phyloP scores from a whole-genome alignment of 169 alveolate genomes.

The Cryptosporidium felis region DNA sequence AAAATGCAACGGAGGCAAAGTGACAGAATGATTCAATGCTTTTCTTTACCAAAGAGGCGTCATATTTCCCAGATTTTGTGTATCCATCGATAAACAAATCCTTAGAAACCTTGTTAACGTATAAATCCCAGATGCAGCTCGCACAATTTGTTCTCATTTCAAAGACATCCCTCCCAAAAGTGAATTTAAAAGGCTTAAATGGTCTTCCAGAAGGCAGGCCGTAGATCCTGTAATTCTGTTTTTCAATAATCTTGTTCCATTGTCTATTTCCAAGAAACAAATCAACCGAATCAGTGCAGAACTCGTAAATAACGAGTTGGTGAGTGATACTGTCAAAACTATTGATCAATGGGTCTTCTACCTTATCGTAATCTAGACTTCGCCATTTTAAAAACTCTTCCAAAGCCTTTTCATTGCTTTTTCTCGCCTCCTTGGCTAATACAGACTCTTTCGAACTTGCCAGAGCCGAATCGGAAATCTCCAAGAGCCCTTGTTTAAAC shows the following conservation, averaged over 20 bases:
- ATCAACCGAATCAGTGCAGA: constrained; percentile 63
- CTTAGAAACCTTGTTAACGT: neutral
- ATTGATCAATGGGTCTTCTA: neutral
- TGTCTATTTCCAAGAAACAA: constrained; percentile 48
- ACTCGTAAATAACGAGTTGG: constrained; percentile 30
- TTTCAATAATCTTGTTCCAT: constrained; percentile 42
- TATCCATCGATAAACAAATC: constrained; percentile 37
- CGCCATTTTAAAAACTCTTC: constrained; percentile 1
- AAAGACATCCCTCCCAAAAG: constrained; percentile 39
- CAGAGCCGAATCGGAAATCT: constrained; percentile 8
- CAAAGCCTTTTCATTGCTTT: neutral
- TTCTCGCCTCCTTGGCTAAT: neutral
- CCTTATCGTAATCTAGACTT: neutral
- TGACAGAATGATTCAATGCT: constrained; percentile 51
- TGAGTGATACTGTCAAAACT: neutral
- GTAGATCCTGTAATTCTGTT: constrained; percentile 28
- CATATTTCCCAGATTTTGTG: constrained; percentile 49
- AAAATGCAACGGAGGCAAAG: constrained; percentile 52
- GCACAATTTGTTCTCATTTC: constrained; percentile 68
- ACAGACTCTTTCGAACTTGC: neutral
- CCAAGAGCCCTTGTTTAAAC: neutral
- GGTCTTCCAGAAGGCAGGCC: constrained; percentile 69
- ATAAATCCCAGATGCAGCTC: constrained; percentile 57
- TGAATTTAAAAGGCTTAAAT: constrained; percentile 46
- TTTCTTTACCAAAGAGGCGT: neutral